A percentile compares a stretch with the other conserved stretches of the same genome.
Evolutionary conservation across 2,329 filamentous ascomycete species (phyloP).

Genomic region (Cordyceps tenuipes): DNA sequence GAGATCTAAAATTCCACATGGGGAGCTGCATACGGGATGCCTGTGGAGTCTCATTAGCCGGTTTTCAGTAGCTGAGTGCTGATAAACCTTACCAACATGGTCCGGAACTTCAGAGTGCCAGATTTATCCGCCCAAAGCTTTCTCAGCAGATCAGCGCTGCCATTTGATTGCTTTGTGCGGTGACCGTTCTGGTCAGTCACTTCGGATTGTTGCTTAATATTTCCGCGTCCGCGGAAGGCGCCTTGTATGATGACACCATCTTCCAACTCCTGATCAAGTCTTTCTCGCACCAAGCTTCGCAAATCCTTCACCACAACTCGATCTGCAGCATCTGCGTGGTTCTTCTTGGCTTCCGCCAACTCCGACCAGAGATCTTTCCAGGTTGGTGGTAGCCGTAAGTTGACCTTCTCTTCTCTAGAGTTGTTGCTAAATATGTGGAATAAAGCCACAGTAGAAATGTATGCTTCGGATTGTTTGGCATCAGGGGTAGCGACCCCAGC

Average conservation of each 20-base stretch:
- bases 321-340: constrained; percentile 60
- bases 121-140: constrained; percentile 53
- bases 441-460: constrained; percentile 70
- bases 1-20: constrained; percentile 76
- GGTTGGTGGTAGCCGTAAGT: constrained; percentile 63
- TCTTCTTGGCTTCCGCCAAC: constrained; percentile 62
- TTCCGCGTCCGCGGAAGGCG: constrained; percentile 59
- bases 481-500: constrained; percentile 64
- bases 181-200: constrained; percentile 37
- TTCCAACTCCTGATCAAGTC: constrained; percentile 60
- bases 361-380: constrained; percentile 87
- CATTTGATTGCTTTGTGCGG: constrained; percentile 29
- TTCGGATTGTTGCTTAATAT: constrained; percentile 38
- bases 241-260: constrained; percentile 70
- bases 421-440: constrained; percentile 75
- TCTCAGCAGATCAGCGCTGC: constrained; percentile 42
- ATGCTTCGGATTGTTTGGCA: constrained; percentile 75
- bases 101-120: constrained; percentile 55
- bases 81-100: constrained; percentile 58
- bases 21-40: constrained; percentile 70
- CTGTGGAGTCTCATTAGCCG: constrained; percentile 18
- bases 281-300: constrained; percentile 59
- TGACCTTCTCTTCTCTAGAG: constrained; percentile 77
- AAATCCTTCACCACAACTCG: constrained; percentile 60
- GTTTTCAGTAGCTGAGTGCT: background rate